A percentile compares a stretch with the other conserved stretches of the same genome.
Conservation (phyloP, 148 eudicot species). For the Chenopodium album region DNA sequence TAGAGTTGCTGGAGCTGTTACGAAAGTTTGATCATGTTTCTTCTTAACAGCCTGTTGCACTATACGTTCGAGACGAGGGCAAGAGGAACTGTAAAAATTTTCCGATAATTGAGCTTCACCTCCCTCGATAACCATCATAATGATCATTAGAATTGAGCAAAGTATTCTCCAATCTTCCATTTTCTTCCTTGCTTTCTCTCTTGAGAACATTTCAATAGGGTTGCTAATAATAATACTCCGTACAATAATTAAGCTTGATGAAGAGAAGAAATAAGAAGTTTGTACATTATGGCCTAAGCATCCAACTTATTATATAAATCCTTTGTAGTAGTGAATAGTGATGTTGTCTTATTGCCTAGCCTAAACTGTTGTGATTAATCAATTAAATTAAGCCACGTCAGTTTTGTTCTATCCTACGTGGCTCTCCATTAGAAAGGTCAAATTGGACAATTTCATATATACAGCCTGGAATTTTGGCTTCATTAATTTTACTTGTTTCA, state of each 20-base stretch:
- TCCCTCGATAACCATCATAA: slow-evolving; percentile 13
- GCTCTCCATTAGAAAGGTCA: too few species aligned
- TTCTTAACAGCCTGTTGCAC: slow-evolving; percentile 44
- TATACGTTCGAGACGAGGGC: slow-evolving; percentile 54
- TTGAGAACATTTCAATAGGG: neutral
- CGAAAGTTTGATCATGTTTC: slow-evolving; percentile 46
- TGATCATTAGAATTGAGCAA: slow-evolving; percentile 23
- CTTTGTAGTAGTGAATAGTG: neutral
- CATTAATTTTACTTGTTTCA: too few species aligned
- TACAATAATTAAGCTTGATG: neutral
- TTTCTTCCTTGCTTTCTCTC: neutral
- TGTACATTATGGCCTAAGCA: neutral
- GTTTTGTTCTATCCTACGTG: neutral
- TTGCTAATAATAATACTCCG: neutral
- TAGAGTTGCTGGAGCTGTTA: slow-evolving; percentile 66
- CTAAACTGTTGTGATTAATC: neutral
- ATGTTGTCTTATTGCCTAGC: slow-evolving; percentile 1
- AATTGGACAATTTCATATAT: too few species aligned
- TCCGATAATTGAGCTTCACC: slow-evolving; percentile 42
- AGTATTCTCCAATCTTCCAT: slow-evolving; percentile 36
- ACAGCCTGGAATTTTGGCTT: too few species aligned
- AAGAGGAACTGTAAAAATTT: slow-evolving; percentile 45
- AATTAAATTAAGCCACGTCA: neutral
- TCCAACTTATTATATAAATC: neutral
- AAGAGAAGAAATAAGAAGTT: neutral